phyloP scores from a whole-genome alignment of 148 eudicot genomes.

The Nyssa sinensis region DNA sequence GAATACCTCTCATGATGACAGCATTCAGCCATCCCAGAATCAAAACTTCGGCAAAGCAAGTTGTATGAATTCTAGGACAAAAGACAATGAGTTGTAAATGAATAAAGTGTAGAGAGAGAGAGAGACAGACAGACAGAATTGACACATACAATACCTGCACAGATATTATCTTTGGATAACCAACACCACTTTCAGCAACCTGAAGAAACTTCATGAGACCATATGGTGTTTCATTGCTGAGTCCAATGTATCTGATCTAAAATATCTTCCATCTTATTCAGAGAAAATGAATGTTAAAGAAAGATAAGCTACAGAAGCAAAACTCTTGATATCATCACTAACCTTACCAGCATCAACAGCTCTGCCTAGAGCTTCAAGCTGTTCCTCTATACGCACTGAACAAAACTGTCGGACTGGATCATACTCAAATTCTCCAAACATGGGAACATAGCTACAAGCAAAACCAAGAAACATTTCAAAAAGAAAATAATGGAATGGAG shows the following conservation, averaged over 20 bases:
- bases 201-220: conserved; percentile 91
- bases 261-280: conserved; percentile 1
- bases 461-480: conserved; percentile 11
- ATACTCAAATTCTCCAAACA: conserved; percentile 94
- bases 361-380: conserved; percentile 64
- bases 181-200: conserved; percentile 32
- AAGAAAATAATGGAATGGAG: conserved; percentile 8
- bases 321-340: conserved; percentile 16
- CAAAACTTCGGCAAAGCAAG: background rate
- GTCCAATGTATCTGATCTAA: conserved; percentile 83
- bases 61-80: conserved; percentile 40
- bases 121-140: conserved; percentile 63
- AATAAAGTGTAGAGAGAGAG: conserved; percentile 1
- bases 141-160: conserved; percentile 94
- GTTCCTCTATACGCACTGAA: conserved; percentile 63
- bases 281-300: background rate
- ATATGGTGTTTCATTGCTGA: conserved; percentile 93
- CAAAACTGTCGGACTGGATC: conserved; percentile 49
- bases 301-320: conserved; percentile 4
- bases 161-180: conserved; percentile 54
- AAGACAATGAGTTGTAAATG: background rate
- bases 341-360: conserved; percentile 92
- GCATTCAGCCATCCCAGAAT: background rate
- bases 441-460: conserved; percentile 79
- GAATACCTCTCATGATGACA: conserved; percentile 31